These are phyloP conservation scores for Xenoacremonium recifei DNA, from an alignment of 2,329 filamentous ascomycete species.

Conservation along the genomic window DNA sequence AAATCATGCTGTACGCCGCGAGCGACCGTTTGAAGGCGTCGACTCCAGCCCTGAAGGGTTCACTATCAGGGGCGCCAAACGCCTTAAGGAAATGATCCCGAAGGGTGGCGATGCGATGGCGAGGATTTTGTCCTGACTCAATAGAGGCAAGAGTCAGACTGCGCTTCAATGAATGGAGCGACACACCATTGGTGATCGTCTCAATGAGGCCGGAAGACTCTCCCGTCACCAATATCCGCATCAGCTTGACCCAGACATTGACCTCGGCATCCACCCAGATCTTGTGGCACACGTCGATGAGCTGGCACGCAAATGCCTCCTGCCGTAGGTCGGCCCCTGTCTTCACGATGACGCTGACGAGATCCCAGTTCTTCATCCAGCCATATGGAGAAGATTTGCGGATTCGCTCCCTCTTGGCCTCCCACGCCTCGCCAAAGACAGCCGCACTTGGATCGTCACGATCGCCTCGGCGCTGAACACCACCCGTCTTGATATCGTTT, in stretches of 20 bases:
- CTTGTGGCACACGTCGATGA: conserved; percentile 77
- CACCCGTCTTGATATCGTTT: conserved; percentile 84
- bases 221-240: conserved; percentile 83
- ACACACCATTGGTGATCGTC: conserved; percentile 85
- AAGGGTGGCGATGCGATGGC: conserved; percentile 74
- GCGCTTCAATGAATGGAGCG: conserved; percentile 81
- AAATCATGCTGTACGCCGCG: conserved; percentile 82
- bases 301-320: conserved; percentile 83
- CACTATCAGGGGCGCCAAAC: conserved; percentile 68
- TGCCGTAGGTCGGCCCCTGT: conserved; percentile 80
- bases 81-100: conserved; percentile 80
- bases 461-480: conserved; percentile 76
- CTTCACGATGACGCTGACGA: conserved; percentile 85
- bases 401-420: conserved; percentile 79
- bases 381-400: conserved; percentile 81
- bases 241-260: conserved; percentile 84
- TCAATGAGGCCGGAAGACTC: conserved; percentile 83
- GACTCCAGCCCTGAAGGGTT: conserved; percentile 68
- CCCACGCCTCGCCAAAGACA: conserved; percentile 85
- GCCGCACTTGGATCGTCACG: conserved; percentile 83
- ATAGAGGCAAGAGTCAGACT: conserved; percentile 75
- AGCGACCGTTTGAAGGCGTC: conserved; percentile 80
- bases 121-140: conserved; percentile 69
- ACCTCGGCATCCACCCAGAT: conserved; percentile 76
- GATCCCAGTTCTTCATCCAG: conserved; percentile 88